Evolutionary conservation across 768 basidiomycete species (phyloP).

Genomic region (Boletus rubroflammeus): DNA sequence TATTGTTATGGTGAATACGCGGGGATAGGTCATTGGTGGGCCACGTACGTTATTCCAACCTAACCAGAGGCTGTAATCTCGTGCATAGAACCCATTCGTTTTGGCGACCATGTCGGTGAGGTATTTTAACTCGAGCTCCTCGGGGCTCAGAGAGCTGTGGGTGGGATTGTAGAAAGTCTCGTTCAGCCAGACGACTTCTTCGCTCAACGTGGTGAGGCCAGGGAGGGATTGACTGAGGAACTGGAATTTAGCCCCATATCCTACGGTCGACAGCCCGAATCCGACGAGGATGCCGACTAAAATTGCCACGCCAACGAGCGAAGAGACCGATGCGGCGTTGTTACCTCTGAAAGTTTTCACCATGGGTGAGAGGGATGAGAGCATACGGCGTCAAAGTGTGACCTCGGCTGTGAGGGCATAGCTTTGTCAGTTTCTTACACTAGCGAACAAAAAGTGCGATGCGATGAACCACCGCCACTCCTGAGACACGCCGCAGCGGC

Average conservation of each 20-base stretch:
- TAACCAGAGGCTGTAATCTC: conserved; percentile 46
- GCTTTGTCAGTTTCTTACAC: neutral
- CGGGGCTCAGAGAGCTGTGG: neutral
- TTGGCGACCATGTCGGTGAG: conserved; percentile 34
- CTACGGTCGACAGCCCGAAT: conserved; percentile 20
- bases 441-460: neutral
- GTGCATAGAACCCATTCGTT: conserved; percentile 43
- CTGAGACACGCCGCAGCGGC: too few relatives aligned
- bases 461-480: neutral
- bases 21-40: neutral
- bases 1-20: conserved; percentile 6
- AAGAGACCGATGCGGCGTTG: neutral
- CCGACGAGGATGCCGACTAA: conserved; percentile 29
- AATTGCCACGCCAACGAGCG: conserved; percentile 20
- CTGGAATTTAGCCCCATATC: conserved; percentile 12
- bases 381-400: neutral
- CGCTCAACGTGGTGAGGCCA: conserved; percentile 2
- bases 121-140: conserved; percentile 27
- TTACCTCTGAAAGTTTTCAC: neutral
- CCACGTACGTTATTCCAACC: conserved; percentile 46
- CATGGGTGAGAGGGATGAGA: conserved; percentile 9
- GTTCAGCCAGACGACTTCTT: conserved; percentile 13
- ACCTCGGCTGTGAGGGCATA: conserved; percentile 1
- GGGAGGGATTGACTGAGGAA: conserved; percentile 17
- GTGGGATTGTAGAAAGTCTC: neutral